phyloP scores from a whole-genome alignment of 495 filamentous ascomycete species.

The Aspergillus wentii region DNA sequence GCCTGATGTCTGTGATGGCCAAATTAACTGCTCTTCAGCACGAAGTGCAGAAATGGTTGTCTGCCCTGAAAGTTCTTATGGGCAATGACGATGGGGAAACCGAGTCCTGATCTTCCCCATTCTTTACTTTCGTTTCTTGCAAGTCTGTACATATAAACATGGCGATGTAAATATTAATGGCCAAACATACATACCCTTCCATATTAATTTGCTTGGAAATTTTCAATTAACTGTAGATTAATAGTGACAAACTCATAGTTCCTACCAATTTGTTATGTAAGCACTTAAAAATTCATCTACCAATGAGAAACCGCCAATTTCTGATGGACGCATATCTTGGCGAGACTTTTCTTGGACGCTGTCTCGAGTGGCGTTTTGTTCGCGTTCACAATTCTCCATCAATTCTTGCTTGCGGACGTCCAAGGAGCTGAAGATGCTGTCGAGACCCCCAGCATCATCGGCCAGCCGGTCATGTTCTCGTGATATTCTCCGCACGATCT shows the following conservation, averaged over 20 bases:
- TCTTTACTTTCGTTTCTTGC: too few species aligned
- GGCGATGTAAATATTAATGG: too few species aligned
- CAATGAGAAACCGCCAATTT: slow-evolving; percentile 29
- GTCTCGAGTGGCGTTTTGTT: slow-evolving; percentile 16
- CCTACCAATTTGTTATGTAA: slow-evolving; percentile 15
- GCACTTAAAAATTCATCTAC: slow-evolving; percentile 3
- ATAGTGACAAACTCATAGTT: neutral
- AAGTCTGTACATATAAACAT: too few species aligned
- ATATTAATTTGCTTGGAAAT: neutral
- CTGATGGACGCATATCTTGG: slow-evolving; percentile 25
- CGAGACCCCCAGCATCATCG: slow-evolving; percentile 26
- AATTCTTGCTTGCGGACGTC: slow-evolving; percentile 3
- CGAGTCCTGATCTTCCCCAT: slow-evolving; percentile 13
- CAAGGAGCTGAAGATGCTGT: slow-evolving; percentile 28
- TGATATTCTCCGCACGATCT: slow-evolving; percentile 19
- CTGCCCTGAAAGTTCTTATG: slow-evolving; percentile 78
- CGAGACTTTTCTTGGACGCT: slow-evolving; percentile 26
- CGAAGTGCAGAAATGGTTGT: slow-evolving; percentile 59
- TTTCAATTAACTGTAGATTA: neutral
- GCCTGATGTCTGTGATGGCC: slow-evolving; percentile 76
- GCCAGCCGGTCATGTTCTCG: slow-evolving; percentile 23
- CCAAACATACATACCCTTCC: neutral
- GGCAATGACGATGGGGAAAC: slow-evolving; percentile 50
- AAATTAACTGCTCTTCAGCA: slow-evolving; percentile 82
- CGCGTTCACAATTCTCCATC: slow-evolving; percentile 6